Conservation (phyloP, 768 basidiomycete species). For the Hygrophorus russula region DNA sequence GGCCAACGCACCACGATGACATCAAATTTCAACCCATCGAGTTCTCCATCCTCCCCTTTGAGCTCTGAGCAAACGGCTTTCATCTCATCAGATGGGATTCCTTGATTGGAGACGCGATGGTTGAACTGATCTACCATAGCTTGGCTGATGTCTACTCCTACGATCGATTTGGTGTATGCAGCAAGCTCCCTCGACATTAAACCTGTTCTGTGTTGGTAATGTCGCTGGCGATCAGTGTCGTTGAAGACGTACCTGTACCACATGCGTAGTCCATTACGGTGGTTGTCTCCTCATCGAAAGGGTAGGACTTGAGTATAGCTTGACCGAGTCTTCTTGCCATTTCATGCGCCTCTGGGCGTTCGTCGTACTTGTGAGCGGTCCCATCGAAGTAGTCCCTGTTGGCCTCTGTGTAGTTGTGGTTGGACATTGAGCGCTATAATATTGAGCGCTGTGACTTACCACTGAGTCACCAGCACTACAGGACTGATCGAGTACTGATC, state of each 20-base stretch:
- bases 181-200: slow-evolving; percentile 50
- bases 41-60: slow-evolving; percentile 33
- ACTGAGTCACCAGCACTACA: no score
- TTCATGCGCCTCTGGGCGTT: slow-evolving; percentile 13
- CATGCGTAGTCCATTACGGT: slow-evolving; percentile 66
- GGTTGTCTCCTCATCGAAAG: slow-evolving; percentile 46
- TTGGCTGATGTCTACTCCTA: slow-evolving; percentile 72
- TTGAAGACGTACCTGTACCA: slow-evolving; percentile 39
- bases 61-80: slow-evolving; percentile 43
- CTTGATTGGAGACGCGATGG: slow-evolving; percentile 42
- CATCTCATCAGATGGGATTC: slow-evolving; percentile 57
- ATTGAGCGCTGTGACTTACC: not conserved
- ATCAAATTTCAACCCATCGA: slow-evolving; percentile 51
- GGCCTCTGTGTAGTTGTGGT: slow-evolving; percentile 17
- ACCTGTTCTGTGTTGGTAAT: not conserved
- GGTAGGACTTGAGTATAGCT: slow-evolving; percentile 27
- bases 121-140: slow-evolving; percentile 62
- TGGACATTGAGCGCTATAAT: no score
- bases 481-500: no score
- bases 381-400: slow-evolving; percentile 28
- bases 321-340: slow-evolving; percentile 22
- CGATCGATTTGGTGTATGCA: slow-evolving; percentile 45
- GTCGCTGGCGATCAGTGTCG: not conserved
- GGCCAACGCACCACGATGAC: slow-evolving; percentile 47
- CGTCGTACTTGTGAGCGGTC: slow-evolving; percentile 10